Percentiles rank a stretch among this genome's conserved stretches.
phyloP scores from a whole-genome alignment of 2,329 filamentous ascomycete genomes.

The Daldinia sp. region DNA sequence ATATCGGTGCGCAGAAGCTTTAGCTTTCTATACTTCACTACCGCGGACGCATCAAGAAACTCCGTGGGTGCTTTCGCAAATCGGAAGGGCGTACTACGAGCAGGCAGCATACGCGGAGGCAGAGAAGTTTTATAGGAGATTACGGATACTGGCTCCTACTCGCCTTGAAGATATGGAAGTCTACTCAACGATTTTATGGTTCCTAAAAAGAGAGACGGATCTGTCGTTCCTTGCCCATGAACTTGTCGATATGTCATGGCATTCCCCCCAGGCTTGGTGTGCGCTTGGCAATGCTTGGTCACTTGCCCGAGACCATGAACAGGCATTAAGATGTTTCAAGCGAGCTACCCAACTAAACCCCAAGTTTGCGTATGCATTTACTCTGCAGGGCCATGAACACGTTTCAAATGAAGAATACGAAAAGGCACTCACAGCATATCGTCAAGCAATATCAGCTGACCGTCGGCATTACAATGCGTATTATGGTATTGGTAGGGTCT shows the following conservation, averaged over 20 bases:
- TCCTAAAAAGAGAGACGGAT: constrained; percentile 91
- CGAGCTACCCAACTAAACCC: constrained; percentile 91
- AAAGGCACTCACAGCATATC: constrained; percentile 89
- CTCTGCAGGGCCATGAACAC: constrained; percentile 94
- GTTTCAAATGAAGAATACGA: constrained; percentile 97
- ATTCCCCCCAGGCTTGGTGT: constrained; percentile 96
- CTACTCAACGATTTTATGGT: constrained; percentile 99
- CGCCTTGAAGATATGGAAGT: constrained; percentile 96
- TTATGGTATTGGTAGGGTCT: constrained; percentile 87
- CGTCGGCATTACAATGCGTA: constrained; percentile 97
- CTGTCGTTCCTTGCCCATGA: constrained; percentile 93
- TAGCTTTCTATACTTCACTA: constrained; percentile 78
- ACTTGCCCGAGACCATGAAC: constrained; percentile 90
- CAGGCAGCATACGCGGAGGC: constrained; percentile 87
- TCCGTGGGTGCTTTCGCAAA: constrained; percentile 91
- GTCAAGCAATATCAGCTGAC: constrained; percentile 86
- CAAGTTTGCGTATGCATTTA: constrained; percentile 94
- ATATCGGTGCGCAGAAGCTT: constrained; percentile 82
- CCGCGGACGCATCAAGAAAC: constrained; percentile 84
- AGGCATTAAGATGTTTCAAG: constrained; percentile 94
- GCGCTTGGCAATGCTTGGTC: constrained; percentile 96
- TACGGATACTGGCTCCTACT: constrained; percentile 83
- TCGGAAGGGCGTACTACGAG: constrained; percentile 92
- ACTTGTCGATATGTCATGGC: constrained; percentile 85
- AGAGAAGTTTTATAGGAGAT: constrained; percentile 84